Conservation (phyloP, 2,329 filamentous ascomycete genomes). For the Aspergillus sp. region DNA sequence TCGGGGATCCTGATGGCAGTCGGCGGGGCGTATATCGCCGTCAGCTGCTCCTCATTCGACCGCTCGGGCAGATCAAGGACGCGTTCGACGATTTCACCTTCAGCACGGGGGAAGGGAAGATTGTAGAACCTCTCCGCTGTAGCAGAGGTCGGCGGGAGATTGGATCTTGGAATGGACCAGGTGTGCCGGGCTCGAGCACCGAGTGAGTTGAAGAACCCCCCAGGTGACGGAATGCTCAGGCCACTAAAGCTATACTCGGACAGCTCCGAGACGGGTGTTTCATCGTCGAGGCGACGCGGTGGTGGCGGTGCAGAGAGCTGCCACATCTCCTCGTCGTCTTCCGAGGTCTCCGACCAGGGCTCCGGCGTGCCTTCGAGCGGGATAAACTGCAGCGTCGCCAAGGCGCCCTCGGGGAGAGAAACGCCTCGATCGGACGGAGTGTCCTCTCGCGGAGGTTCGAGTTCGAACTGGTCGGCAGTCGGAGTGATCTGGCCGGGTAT, state of each 20-base stretch:
- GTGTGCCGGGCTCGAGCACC: constrained; percentile 76
- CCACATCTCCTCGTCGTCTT: constrained; percentile 65
- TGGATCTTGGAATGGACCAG: constrained; percentile 70
- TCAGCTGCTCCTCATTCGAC: constrained; percentile 37
- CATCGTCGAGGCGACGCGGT: constrained; percentile 48
- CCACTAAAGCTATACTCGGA: constrained; percentile 75
- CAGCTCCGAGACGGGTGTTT: constrained; percentile 58
- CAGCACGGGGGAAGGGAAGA: constrained; percentile 69
- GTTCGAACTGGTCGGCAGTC: constrained; percentile 22
- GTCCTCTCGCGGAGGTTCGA: constrained; percentile 28
- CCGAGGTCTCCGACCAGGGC: constrained; percentile 45
- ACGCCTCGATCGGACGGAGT: constrained; percentile 59
- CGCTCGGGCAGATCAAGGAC: constrained; percentile 64
- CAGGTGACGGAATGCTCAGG: constrained; percentile 87
- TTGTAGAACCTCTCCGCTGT: constrained; percentile 93
- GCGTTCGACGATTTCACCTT: constrained; percentile 64
- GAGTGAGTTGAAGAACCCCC: constrained; percentile 87
- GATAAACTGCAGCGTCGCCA: constrained; percentile 79
- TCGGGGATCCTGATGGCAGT: constrained; percentile 54
- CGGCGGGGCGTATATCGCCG: constrained; percentile 38
- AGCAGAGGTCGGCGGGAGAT: constrained; percentile 76
- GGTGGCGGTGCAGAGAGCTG: constrained; percentile 58
- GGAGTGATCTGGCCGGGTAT: constrained; percentile 37
- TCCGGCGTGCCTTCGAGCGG: constrained; percentile 57
- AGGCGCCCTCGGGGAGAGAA: constrained; percentile 75